phyloP scores from a whole-genome alignment of 1,139 yeast species.

The Nematodospora anomalae region DNA sequence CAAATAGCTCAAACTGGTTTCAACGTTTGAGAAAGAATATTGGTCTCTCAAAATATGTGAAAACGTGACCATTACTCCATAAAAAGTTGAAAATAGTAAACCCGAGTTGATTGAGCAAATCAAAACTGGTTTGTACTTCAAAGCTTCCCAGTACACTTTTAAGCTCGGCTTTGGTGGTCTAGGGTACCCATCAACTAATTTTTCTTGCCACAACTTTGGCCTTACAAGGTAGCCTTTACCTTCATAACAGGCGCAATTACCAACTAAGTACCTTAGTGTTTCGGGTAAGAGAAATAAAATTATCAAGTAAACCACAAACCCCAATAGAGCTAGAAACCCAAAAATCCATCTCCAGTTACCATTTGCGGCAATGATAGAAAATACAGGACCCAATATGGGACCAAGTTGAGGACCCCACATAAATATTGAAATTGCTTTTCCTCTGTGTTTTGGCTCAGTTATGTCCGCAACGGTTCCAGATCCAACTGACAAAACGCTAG shows the following conservation, averaged over 20 bases:
- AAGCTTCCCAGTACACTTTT: constrained; percentile 33
- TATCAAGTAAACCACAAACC: constrained; percentile 36
- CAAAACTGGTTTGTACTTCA: constrained; percentile 46
- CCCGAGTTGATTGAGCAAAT: constrained; percentile 53
- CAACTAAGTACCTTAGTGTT: constrained; percentile 55
- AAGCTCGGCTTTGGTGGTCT: constrained; percentile 51
- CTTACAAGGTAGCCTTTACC: constrained; percentile 22
- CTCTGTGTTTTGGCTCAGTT: constrained; percentile 47
- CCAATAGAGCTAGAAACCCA: constrained; percentile 50
- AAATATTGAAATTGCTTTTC: constrained; percentile 50
- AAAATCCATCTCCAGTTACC: constrained; percentile 58
- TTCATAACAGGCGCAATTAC: constrained; percentile 42
- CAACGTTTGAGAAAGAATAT: constrained; percentile 37
- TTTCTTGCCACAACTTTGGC: constrained; percentile 31
- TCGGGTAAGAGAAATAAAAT: constrained; percentile 52
- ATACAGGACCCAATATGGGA: constrained; percentile 55
- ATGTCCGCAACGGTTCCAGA: constrained; percentile 59
- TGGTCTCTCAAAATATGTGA: constrained; percentile 37
- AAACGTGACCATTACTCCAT: constrained; percentile 54
- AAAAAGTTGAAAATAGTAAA: constrained; percentile 54
- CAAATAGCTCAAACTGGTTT: constrained; percentile 48
- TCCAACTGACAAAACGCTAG: constrained; percentile 55
- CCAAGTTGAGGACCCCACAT: constrained; percentile 65
- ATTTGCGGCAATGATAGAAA: constrained; percentile 39
- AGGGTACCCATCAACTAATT: constrained; percentile 35